Base-by-base conservation (phyloP, 257 asterid species). In the Knoxia roxburghii region DNA sequence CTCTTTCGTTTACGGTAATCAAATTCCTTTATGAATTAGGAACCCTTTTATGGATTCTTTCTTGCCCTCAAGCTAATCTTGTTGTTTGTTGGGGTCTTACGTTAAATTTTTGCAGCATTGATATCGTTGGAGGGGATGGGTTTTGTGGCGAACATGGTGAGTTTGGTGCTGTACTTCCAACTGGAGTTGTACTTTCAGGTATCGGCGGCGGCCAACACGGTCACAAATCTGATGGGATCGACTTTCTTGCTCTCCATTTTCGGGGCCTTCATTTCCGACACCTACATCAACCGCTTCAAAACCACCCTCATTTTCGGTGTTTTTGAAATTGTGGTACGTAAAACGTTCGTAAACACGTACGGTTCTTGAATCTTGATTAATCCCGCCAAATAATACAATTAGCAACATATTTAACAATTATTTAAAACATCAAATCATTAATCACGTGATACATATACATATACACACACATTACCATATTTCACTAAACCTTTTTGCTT, bases 181-280 rank as follows among this genome's bases (percentile, higher is more conserved):
- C 4, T 32, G 41, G 77, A 70, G 68, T 27, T 90, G 73, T 74
- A 76, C 18, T 90, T 79, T 61, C 81, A 84, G 30, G 69, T 78
- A 15, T 52, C 90, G 0, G 71, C 46, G 2, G 68, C 94, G 6
- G 91, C 94, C 14, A 87, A 84, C 72, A 82, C 94, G 3, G 89
- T 87, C 64, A 90, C 97, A 0, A 90, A 87, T 75, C 69, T 90
- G 57, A 80, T 87, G 88, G 97, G 97, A n/a, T 78, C 97, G 8
- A 82, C 88, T 23, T 90, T 79, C 88, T 61, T 90, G 85, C 97
- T 90, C 45, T 54, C 95, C 21, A 61, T 83, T 13, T 71, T 87
- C 39, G 91, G 97, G 48, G 97, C 87, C 35, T 85, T 90, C 85
- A 81, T 90, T 66, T 86, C 95, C 6, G 97, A 90, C 70, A 86